Evolutionary conservation across 768 basidiomycete species (phyloP), one percentile per base, ranked within the genome.

Genomic region (Dentipellis fragilis): DNA sequence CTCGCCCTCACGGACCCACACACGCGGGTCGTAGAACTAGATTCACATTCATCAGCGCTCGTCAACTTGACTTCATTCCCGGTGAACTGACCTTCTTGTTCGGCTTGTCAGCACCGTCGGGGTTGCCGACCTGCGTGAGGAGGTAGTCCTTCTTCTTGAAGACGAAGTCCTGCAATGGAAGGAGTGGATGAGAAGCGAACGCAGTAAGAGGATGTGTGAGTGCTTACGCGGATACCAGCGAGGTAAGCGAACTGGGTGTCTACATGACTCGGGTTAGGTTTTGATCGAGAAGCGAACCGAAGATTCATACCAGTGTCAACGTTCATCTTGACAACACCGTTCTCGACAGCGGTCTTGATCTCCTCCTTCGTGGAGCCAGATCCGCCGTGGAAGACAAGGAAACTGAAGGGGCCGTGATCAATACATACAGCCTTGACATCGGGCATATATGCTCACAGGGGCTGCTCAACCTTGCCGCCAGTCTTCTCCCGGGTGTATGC

Each of bases 271-370:
- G 47, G 9, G 49, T 21, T 23, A 45, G 37, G 61, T 49, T 62
- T 60, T 40, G 51, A 22, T n/a, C 17, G 12, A 10, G 22, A 6
- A 16, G 10, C 2, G 11, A 47, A 19, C 6, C 40, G 54, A 12
- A 8, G 9, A 48, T 34, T 49, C 71, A 54, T 57, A 76, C 79
- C 82, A 57, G 93, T 97, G 71, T 95, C 93, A 57, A 96, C 92
- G 76, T 98, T 97, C 94, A 98, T 98, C 80, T 99, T 99, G 68
- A 98, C 85, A 42, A 96, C 95, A 66, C 95, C 95, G 69, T 94
- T 80, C 52, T 73, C 66, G 62, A 98, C 96, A 56, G 94, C 95
- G 49, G 85, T 91, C 64, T 76, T 77, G 74, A 98, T 99, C 74
- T 99, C 96, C 49, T 94, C 87, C 74, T 92, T 92, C 62, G 89